Evolutionary conservation across 176 grass and related monocot genomes (phyloP).

Genomic region (Canna indica): DNA sequence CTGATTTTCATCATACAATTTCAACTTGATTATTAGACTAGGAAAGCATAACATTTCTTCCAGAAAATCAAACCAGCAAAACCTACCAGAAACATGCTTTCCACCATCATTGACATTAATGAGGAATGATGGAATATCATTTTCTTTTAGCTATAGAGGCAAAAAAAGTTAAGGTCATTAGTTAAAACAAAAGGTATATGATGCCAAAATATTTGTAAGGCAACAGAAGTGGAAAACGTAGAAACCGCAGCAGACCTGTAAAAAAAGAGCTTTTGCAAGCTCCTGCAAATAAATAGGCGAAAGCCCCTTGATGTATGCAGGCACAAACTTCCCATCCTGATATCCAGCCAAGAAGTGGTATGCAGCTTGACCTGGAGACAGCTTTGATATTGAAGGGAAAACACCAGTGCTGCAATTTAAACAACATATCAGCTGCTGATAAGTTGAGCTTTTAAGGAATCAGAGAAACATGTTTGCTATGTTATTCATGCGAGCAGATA

Average conservation of each 20-base stretch:
- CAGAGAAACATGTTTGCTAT: too few species aligned
- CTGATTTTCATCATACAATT: constrained; percentile 27
- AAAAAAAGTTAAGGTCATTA: not conserved
- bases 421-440: not conserved
- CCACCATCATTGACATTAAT: constrained; percentile 63
- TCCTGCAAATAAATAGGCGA: constrained; percentile 48
- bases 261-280: constrained; percentile 52
- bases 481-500: too few species aligned
- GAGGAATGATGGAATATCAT: constrained; percentile 51
- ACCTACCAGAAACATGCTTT: constrained; percentile 45
- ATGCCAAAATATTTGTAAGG: constrained; percentile 3
- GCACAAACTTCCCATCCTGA: constrained; percentile 66
- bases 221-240: not conserved
- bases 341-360: constrained; percentile 94
- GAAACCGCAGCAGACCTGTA: constrained; percentile 25
- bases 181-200: not conserved
- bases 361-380: constrained; percentile 69
- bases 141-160: constrained; percentile 49
- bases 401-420: constrained; percentile 45
- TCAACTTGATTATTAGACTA: not conserved
- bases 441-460: not conserved
- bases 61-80: too few species aligned
- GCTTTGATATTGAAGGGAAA: constrained; percentile 43
- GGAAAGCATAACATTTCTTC: not conserved
- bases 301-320: constrained; percentile 45